Evolutionary conservation across 345 rosid species (phyloP).

Genomic region (Eucalyptus grandis): DNA sequence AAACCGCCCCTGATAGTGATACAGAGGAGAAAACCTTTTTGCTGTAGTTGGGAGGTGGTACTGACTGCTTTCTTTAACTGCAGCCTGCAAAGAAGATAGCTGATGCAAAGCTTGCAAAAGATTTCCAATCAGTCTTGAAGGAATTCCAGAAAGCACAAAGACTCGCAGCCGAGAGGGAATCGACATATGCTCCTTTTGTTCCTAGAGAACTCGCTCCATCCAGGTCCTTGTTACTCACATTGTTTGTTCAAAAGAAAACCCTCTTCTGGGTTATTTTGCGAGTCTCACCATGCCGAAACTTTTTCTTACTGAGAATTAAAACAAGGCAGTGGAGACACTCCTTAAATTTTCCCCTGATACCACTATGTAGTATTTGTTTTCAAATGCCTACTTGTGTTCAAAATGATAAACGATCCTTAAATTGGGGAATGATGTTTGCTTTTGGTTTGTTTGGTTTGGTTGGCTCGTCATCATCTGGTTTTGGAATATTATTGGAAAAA

Average conservation of each 20-base stretch:
- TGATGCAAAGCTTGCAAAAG: conserved; percentile 98
- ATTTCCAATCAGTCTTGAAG: conserved; percentile 84
- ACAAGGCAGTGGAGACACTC: neutral
- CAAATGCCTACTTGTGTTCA: neutral
- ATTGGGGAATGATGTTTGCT: neutral
- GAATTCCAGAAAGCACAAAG: conserved; percentile 98
- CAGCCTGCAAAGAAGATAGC: conserved; percentile 78
- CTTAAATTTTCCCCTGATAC: neutral
- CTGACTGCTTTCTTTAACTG: neutral
- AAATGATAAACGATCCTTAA: neutral
- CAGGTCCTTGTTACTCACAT: conserved; percentile 26
- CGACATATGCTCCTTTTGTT: conserved; percentile 65
- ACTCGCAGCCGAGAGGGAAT: conserved; percentile 96
- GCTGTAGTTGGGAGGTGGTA: neutral
- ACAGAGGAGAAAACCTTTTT: neutral
- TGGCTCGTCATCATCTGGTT: neutral
- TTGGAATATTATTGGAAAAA: neutral
- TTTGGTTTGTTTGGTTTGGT: neutral
- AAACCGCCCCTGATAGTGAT: neutral
- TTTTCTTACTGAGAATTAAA: neutral
- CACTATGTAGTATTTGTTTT: neutral
- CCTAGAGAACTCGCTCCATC: conserved; percentile 54
- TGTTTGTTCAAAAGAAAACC: neutral
- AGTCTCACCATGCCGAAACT: neutral
- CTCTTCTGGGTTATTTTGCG: neutral